Evolutionary conservation across 1,284 basidiomycete species (phyloP).

Genomic region (Mycosarcoma mackinlayi): DNA sequence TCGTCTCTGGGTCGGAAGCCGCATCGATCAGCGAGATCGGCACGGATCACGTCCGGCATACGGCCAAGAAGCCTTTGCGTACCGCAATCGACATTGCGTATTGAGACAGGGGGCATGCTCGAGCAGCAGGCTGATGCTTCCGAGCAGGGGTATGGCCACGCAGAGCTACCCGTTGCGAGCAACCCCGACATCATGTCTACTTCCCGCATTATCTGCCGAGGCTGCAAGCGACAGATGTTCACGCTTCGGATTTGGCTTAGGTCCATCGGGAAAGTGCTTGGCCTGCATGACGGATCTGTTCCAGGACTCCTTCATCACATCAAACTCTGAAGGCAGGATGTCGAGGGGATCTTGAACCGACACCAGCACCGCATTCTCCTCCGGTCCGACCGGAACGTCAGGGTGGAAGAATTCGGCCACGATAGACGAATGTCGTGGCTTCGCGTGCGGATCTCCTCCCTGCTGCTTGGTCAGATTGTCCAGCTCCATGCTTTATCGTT

Average conservation of each 20-base stretch:
- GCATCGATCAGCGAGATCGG: conserved; percentile 86
- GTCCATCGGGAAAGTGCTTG: conserved; percentile 39
- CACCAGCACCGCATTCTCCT: conserved; percentile 39
- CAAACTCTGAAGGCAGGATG: conserved; percentile 31
- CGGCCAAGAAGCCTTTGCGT: conserved; percentile 80
- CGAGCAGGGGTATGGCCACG: conserved; percentile 90
- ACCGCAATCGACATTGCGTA: conserved; percentile 83
- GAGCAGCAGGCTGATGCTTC: conserved; percentile 84
- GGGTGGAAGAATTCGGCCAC: conserved; percentile 46
- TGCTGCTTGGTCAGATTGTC: conserved; percentile 14
- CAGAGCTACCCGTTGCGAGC: conserved; percentile 83
- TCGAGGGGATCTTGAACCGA: conserved; percentile 34
- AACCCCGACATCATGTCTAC: conserved; percentile 83
- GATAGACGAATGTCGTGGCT: conserved; percentile 16
- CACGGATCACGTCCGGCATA: conserved; percentile 88
- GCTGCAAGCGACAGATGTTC: conserved; percentile 68
- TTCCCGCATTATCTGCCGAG: conserved; percentile 74
- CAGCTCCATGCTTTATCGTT: conserved; percentile 27
- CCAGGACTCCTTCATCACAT: conserved; percentile 42
- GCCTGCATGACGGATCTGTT: conserved; percentile 34
- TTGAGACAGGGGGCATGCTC: conserved; percentile 87
- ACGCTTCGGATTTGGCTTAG: conserved; percentile 19
- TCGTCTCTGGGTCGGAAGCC: conserved; percentile 91
- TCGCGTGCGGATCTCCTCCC: conserved; percentile 9
- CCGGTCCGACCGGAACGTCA: conserved; percentile 40